Evolutionary conservation across 345 rosid genomes (phyloP).

Genomic region (Acer yangbiense): DNA sequence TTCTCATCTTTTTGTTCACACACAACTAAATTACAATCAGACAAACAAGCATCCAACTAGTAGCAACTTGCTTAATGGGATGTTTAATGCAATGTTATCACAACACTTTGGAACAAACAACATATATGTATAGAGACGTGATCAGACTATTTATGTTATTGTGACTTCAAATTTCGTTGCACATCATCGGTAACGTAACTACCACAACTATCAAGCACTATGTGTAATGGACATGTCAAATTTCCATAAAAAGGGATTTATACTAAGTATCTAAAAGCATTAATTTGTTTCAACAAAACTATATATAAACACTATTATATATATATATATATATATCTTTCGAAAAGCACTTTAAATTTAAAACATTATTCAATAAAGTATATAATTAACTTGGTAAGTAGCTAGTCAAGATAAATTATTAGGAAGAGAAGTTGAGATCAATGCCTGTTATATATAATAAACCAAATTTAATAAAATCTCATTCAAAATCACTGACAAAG

Average conservation of each 20-base stretch:
- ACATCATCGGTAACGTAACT: neutral
- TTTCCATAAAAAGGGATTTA: neutral
- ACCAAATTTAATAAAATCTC: too few relatives aligned
- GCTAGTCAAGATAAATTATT: neutral
- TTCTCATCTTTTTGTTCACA: neutral
- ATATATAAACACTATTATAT: too few relatives aligned
- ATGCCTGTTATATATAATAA: too few relatives aligned
- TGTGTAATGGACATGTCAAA: neutral
- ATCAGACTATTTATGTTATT: neutral
- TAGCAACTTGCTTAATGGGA: neutral
- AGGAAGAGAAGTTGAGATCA: neutral
- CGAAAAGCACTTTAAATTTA: neutral
- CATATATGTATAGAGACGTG: neutral
- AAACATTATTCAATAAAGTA: too few relatives aligned
- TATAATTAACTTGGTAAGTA: neutral
- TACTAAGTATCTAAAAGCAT: neutral
- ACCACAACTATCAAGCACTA: conserved; percentile 11
- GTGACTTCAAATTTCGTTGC: neutral
- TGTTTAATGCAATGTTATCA: neutral
- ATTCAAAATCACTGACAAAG: too few relatives aligned
- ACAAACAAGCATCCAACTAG: neutral
- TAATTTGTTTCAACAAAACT: neutral
- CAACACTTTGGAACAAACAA: conserved; percentile 7
- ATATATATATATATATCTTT: too few relatives aligned
- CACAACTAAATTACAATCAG: neutral